A percentile compares a stretch with the other conserved stretches of the same genome.
phyloP scores from a whole-genome alignment of 192 early-diverging fungal species.

The Rhizophagus clarus region DNA sequence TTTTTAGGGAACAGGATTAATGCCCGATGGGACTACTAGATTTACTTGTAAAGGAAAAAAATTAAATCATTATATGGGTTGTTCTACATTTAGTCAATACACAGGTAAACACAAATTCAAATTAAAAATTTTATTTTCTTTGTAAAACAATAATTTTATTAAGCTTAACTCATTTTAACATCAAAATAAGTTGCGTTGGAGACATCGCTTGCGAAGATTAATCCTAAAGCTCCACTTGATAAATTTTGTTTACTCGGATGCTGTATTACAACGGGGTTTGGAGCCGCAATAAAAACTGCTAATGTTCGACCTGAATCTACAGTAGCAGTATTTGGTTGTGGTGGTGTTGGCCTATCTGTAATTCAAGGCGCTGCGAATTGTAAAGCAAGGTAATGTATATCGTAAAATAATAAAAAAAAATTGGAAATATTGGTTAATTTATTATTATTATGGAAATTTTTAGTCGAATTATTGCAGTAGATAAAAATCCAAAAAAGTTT shows the following conservation, averaged over 20 bases:
- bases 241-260: conserved; percentile 94
- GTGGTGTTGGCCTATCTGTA: conserved; percentile 90
- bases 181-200: conserved; percentile 86
- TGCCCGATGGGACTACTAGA: conserved; percentile 91
- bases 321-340: conserved; percentile 93
- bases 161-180: too few relatives aligned
- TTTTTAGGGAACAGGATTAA: conserved; percentile 76
- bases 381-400: conserved; percentile 41
- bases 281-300: conserved; percentile 91
- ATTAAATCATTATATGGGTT: conserved; percentile 97
- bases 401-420: too few relatives aligned
- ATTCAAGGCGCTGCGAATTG: conserved; percentile 79
- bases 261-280: conserved; percentile 91
- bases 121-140: not conserved
- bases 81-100: conserved; percentile 95
- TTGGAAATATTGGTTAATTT: too few relatives aligned
- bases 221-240: conserved; percentile 75
- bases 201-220: conserved; percentile 89
- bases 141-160: not conserved
- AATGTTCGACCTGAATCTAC: conserved; percentile 77
- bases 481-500: conserved; percentile 83
- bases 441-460: not conserved
- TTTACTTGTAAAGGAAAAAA: conserved; percentile 89
- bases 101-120: conserved; percentile 51
- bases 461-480: conserved; percentile 85